Evolutionary conservation across 2,329 filamentous ascomycete genomes (phyloP), one percentile per base, ranked within the genome.

Genomic region (Pseudogymnoascus sp.): DNA sequence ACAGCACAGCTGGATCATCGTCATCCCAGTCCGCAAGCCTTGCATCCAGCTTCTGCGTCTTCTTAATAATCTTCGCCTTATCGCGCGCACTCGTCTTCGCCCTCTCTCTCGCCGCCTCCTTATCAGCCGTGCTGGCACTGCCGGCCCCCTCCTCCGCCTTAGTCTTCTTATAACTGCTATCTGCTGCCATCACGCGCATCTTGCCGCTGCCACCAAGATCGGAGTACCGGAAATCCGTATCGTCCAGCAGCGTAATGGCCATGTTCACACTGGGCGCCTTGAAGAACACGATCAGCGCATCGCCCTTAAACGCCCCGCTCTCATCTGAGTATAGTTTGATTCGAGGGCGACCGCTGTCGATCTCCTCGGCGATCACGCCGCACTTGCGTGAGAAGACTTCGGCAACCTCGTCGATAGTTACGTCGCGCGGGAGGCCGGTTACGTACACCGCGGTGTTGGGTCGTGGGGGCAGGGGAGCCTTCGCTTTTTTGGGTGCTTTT

Each of bases 1-100:
- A 80, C 23, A 85, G 70, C 23, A 79, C 75, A 1, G 80, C 83
- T 26, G 88, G 83, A 62, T 93, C 88, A 72, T 97, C 92, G 71
- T 97, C 93, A 71, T 91, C 90, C 94, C 94, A 99, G 74, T 97
- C 92, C 3, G 92, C 89, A 35, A 97, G 84, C 76, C 93, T 92
- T 59, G 91, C 93, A 70, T 93, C 91, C 69, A 97, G 81, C 73
- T 93, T 94, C 74, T 96, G 90, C 0, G 91, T 93, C 75, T 92
- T 92, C 75, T 87, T 89, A 72, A 96, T 96, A 64, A 95, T 89
- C 77, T 96, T 96, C 73, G 89, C 87, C 75, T 93, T 90, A 66
- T 96, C 91, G 66, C 84, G 84, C 69, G 83, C 80, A 67, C 70
- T 84, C 52, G 75, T 75, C 65, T 82, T 79, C 62, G 79, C 78